phyloP scores from a whole-genome alignment of 2,329 filamentous ascomycete genomes.

The Botrytis paeoniae region DNA sequence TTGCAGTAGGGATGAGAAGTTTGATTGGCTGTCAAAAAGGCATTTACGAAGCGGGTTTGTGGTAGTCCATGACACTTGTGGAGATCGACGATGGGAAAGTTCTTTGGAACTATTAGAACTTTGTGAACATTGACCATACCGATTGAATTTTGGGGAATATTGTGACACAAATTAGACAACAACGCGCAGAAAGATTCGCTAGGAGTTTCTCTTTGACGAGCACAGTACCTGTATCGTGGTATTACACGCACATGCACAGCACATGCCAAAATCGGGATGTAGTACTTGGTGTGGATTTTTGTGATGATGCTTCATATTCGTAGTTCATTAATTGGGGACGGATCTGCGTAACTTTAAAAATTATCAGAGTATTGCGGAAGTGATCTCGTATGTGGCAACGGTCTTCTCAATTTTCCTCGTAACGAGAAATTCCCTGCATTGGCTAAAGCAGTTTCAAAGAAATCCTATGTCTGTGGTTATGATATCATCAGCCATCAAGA shows the following conservation, averaged over 20 bases:
- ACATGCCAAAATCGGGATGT: background rate
- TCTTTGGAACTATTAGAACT: constrained; percentile 5
- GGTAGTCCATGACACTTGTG: constrained; percentile 1
- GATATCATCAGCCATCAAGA: constrained; percentile 19
- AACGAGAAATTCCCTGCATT: background rate
- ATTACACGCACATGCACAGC: background rate
- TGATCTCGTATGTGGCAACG: background rate
- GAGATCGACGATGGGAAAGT: constrained; percentile 1
- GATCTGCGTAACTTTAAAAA: background rate
- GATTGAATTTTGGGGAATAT: background rate
- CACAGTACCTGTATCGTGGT: background rate
- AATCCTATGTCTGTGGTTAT: background rate
- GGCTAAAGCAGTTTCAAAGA: background rate
- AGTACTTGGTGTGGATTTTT: background rate
- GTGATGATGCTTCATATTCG: background rate
- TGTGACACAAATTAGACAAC: background rate
- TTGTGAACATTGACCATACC: background rate
- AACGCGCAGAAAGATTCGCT: background rate
- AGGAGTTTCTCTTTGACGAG: background rate
- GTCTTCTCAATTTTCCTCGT: background rate
- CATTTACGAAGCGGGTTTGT: constrained; percentile 8
- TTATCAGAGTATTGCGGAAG: background rate
- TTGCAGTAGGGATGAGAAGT: too few species aligned
- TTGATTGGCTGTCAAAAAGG: constrained; percentile 4
- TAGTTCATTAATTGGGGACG: background rate